phyloP scores from a whole-genome alignment of 2,329 filamentous ascomycete species.

The Aureobasidium sp. region DNA sequence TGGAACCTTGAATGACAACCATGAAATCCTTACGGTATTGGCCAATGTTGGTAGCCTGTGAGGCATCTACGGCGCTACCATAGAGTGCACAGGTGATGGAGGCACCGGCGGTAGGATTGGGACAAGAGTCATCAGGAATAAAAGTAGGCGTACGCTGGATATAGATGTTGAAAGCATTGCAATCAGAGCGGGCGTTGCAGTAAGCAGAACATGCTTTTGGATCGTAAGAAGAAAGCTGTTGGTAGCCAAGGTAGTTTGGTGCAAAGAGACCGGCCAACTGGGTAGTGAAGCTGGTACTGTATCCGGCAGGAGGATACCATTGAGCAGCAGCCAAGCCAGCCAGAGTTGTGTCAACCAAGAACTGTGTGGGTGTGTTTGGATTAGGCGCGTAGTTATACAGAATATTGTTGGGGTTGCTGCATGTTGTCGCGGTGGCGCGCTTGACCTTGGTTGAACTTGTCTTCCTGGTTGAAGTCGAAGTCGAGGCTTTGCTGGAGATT shows the following conservation, averaged over 20 bases:
- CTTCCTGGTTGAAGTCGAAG: conserved; percentile 3
- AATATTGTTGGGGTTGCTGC: conserved; percentile 2
- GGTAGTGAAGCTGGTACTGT: conserved; percentile 13
- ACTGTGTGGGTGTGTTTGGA: conserved; percentile 11
- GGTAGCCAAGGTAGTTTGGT: conserved; percentile 15
- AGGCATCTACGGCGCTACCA: conserved; percentile 6
- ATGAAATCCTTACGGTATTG: conserved; percentile 21
- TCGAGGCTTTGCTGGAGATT: not conserved
- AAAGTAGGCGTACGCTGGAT: conserved; percentile 14
- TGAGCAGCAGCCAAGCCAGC: conserved; percentile 10
- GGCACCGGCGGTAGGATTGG: conserved; percentile 9
- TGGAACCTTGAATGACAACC: conserved; percentile 19
- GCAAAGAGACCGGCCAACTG: conserved; percentile 5
- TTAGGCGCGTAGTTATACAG: conserved; percentile 9
- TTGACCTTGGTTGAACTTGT: conserved; percentile 6
- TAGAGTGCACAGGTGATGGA: conserved; percentile 13
- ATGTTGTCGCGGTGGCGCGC: conserved; percentile 7
- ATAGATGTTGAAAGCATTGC: conserved; percentile 17
- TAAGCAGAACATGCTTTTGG: conserved; percentile 13
- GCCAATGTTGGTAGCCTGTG: conserved; percentile 21
- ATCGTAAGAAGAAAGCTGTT: conserved; percentile 12
- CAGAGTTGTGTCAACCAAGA: conserved; percentile 10
- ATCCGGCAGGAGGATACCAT: conserved; percentile 14
- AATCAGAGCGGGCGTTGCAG: conserved; percentile 15
- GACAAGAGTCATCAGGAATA: conserved; percentile 15